Percentiles rank a stretch among this genome's conserved stretches.
phyloP scores from a whole-genome alignment of 164 flowering plant species.

The Buxus sempervirens region DNA sequence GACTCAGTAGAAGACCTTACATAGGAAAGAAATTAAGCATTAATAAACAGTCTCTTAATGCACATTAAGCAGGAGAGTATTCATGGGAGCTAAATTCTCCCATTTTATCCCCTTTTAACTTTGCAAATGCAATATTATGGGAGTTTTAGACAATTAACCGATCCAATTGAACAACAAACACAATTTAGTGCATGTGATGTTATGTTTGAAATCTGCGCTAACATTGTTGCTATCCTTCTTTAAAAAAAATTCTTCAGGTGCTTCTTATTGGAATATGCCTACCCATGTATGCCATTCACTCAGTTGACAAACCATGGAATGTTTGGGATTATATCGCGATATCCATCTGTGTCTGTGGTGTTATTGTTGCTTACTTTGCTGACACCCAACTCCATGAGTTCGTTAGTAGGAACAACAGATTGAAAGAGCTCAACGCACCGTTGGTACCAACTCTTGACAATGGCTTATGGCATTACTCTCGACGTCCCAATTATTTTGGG shows the following conservation, averaged over 20 bases:
- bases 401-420: conserved; percentile 44
- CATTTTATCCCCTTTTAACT: too few species aligned
- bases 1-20: too few species aligned
- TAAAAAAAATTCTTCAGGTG: conserved; percentile 38
- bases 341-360: conserved; percentile 49
- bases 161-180: too few species aligned
- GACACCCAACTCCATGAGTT: conserved; percentile 82
- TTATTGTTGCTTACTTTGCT: conserved; percentile 62
- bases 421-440: conserved; percentile 50
- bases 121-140: too few species aligned
- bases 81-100: too few species aligned
- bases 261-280: conserved; percentile 74
- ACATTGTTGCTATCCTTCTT: background rate
- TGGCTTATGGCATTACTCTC: conserved; percentile 81
- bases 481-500: conserved; percentile 97
- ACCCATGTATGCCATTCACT: conserved; percentile 72
- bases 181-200: too few species aligned
- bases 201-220: background rate
- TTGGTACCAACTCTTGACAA: conserved; percentile 51
- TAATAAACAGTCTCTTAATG: too few species aligned
- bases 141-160: too few species aligned
- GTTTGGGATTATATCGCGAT: conserved; percentile 63
- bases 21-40: too few species aligned
- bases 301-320: conserved; percentile 51
- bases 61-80: too few species aligned